Evolutionary conservation across 1,139 yeast genomes (phyloP), one percentile per base, ranked within the genome.

Genomic region (Lodderomyces margitis): DNA sequence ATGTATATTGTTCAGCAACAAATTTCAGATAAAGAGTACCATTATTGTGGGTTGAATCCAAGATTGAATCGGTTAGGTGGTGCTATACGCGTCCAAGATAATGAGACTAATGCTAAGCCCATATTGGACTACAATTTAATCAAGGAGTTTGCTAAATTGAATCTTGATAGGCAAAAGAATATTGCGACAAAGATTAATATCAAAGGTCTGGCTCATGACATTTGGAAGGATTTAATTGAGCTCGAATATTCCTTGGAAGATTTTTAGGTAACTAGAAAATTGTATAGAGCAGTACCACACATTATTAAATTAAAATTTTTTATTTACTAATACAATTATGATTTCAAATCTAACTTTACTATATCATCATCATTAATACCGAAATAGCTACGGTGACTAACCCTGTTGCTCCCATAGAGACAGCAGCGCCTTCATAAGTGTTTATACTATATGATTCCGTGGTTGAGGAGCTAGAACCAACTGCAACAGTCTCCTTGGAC

Each of bases 1-100:
- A 71, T 92, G 59, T 87, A 86, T 56, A 84, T 89, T 30, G 68
- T 92, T 15, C 97, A 91, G 56, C 96, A 89, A 60, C 97, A 89
- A 55, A 65, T 92, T 42, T 76, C 78, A 19, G 97, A 91, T 46
- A 83, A 82, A 49, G 87, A 82, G 47, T 74, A 70, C 42, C 94
- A 87, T 48, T 63, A 68, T 46, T 83, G 87, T 45, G 96, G 97
- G 0, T 68, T 92, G 49, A 92, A 91, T 56, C 96, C 97, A 2
- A 70, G 79, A 48, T 66, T 81, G 64, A 85, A 85, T 55, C 66
- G 91, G 39, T 66, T 78, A 41, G 80, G 82, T 2, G 80, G 82
- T 2, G 16, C 36, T 21, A 5, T 30, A 21, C 12, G 12, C 6
- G 21, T 37, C 4, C 11, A 21, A 10, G 44, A 38, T 21, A 38